Evolutionary conservation across 2,329 filamentous ascomycete species (phyloP), one percentile per base, ranked within the genome.

Genomic region (Ophiognomonia clavigignenti-juglandacearum): DNA sequence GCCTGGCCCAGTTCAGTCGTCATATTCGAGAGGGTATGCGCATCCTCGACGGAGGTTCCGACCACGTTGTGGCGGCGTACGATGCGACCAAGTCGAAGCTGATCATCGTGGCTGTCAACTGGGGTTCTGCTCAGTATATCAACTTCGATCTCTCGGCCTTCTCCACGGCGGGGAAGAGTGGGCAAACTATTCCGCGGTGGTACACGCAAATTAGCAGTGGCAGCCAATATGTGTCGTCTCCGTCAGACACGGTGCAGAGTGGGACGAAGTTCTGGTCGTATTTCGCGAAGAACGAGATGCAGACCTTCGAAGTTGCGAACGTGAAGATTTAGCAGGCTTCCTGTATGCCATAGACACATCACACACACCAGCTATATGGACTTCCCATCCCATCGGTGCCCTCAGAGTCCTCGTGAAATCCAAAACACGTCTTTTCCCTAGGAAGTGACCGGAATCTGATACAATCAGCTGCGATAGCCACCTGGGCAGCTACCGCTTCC

Each of bases 1-100:
- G 64, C 3, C 55, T 72, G n/a, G 69, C 68, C 2, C 68, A 70
- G 52, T 69, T 68, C 48, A 52, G 65, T 5, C 61, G 69, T 20
- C 68, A 72, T 47, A 67, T 72, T 34, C 59, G 64, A 1, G 58
- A 61, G 2, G 68, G 67, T 2, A 70, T 71, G 67, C 54, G 54
- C 1, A 65, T 71, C 24, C 51, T 71, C 7, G 62, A 65, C 43
- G 62, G 57, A 3, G 64, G 65, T 0, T 52, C 58, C 35, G 61
- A 64, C 35, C 61, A 65, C 41, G 59, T 61, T 1, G 60, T 68
- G 9, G 67, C 67, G 18, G 68, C 68, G 11, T 70, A 70, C 43
- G 66, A 71, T 38, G 45, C 56, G 2, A 39, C 38, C 20, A 55
- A 37, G 6, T 55, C 59, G 44, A 68, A 61, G 56, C 56, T 70